These are phyloP conservation scores for Geotrichum bryndzae DNA, from an alignment of 1,139 yeast species.

Conservation along the genomic window DNA sequence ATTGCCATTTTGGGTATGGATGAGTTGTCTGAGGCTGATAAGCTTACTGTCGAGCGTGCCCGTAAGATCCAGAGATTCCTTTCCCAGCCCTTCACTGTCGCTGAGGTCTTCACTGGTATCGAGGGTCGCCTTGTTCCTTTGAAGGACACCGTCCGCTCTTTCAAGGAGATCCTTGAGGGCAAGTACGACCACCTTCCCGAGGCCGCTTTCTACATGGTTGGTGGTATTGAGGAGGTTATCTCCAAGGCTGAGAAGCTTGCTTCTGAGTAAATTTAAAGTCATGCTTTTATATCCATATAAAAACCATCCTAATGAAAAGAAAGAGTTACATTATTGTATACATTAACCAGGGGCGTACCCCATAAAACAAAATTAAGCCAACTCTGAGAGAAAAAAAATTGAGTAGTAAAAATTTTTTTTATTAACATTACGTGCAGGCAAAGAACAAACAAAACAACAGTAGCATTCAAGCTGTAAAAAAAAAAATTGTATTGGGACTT, in stretches of 20 bases:
- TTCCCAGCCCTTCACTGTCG: constrained; percentile 99
- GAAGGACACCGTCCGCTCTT: constrained; percentile 88
- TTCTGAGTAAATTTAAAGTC: constrained; percentile 54
- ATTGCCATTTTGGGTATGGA: constrained; percentile 99
- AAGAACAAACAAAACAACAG: too few species aligned
- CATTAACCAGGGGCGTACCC: neutral
- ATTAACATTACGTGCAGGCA: too few species aligned
- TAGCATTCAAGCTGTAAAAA: too few species aligned
- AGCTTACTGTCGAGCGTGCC: constrained; percentile 99
- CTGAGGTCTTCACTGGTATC: constrained; percentile 99
- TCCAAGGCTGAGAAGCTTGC: constrained; percentile 99
- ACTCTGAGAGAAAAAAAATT: too few species aligned
- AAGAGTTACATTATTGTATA: neutral
- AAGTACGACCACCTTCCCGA: constrained; percentile 98
- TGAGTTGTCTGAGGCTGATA: constrained; percentile 97
- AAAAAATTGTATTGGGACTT: too few species aligned
- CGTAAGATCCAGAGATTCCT: constrained; percentile 99
- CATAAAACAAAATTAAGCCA: too few species aligned
- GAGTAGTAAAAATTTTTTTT: too few species aligned
- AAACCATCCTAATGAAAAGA: neutral
- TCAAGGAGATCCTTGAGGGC: constrained; percentile 97
- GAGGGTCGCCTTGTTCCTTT: constrained; percentile 96
- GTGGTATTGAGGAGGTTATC: constrained; percentile 97
- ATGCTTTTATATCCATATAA: neutral
- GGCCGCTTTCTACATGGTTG: constrained; percentile 99